Conservation (phyloP, 2,329 filamentous ascomycete species). For the Cryphonectria radicalis region DNA sequence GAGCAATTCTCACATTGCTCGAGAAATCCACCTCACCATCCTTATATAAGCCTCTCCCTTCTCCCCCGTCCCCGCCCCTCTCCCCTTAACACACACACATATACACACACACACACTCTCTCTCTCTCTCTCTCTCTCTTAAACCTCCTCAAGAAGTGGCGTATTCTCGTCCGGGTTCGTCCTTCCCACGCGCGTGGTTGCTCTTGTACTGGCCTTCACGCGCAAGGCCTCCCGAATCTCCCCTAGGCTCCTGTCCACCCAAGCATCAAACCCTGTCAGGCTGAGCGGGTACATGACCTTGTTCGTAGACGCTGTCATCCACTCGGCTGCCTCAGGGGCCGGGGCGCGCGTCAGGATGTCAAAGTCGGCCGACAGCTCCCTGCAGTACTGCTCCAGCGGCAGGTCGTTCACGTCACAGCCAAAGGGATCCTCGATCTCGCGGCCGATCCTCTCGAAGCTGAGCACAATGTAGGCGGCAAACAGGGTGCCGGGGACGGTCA, state of each 20-base stretch:
- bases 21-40: background rate
- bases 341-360: conserved; percentile 12
- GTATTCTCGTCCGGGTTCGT: background rate
- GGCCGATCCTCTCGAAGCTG: conserved; percentile 53
- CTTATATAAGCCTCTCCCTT: background rate
- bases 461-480: conserved; percentile 81
- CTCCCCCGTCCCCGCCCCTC: background rate
- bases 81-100: too few species aligned
- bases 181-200: background rate
- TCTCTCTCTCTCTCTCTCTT: background rate
- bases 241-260: conserved; percentile 2
- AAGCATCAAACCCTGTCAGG: conserved; percentile 10
- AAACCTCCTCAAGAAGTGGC: conserved; percentile 1
- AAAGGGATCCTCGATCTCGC: conserved; percentile 20
- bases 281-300: conserved; percentile 4
- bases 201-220: conserved; percentile 8
- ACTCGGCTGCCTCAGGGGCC: background rate
- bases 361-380: conserved; percentile 12
- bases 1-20: background rate
- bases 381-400: conserved; percentile 3
- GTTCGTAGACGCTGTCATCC: background rate
- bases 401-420: conserved; percentile 17
- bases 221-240: conserved; percentile 15
- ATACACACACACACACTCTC: too few species aligned
- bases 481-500: conserved; percentile 77